Evolutionary conservation across 371 early-diverging fungal species (phyloP), one percentile per base, ranked within the genome.

Genomic region (Mortierella sp.): DNA sequence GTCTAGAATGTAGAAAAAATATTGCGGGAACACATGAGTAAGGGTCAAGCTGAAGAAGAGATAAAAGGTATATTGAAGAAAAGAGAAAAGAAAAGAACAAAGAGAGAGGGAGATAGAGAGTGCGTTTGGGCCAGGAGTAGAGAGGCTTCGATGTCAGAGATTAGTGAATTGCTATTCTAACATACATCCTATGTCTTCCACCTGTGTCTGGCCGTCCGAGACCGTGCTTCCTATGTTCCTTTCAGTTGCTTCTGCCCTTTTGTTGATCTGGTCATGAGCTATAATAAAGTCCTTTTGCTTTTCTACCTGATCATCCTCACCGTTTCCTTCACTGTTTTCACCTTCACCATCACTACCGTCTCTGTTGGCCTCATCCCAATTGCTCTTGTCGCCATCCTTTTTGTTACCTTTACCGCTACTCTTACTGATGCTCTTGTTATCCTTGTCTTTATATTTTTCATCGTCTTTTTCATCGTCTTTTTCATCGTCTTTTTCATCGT

Each of bases 371-470:
- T 50, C 29, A 15, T 62, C 62, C 11, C 50, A 25, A 9, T 50
- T 19, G 52, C 0, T 2, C 28, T 19, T 23, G 62, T 11, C 23
- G 46, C 2, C 16, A 47, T 2, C n/a, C 25, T 4, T 30, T 4
- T 14, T 15, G 48, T 29, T 19, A 23, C 30, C 9, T 50, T 51
- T 14, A 51, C 4, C n/a, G 28, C 2, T 16, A 29, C 30, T 18
- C n/a, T 60, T 47, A 28, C 14, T 30, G 62, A 18, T 62, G 53
- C 30, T 46, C 44, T 14, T 25, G 64, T 18, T 44, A 55, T 28
- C 25, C 12, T 45, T 64, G 25, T 7, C 16, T 21, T 64, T 28
- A 1, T 12, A 14, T 19, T 56, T 15, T 21, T 63, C 45, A 19
- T 52, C 30, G 18, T 51, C 30, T 7, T 60, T 26, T 7, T 28